These are phyloP conservation scores for Albugo candida DNA, from an alignment of 352 stramenopile genomes.

Conservation along the genomic window DNA sequence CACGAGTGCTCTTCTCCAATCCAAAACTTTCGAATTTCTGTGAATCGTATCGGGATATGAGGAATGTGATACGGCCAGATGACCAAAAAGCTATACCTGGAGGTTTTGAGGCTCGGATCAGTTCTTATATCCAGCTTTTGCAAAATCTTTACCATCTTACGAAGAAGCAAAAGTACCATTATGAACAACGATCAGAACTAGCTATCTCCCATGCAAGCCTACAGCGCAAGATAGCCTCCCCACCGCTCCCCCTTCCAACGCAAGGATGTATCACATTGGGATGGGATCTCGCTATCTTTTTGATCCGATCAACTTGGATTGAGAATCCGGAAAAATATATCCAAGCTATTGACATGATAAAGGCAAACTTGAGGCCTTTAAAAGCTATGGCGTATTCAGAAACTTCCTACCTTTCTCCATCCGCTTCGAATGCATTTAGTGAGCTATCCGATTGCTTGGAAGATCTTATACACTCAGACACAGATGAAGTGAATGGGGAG, in stretches of 20 bases:
- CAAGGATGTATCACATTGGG: constrained; percentile 72
- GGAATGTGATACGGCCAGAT: too few relatives aligned
- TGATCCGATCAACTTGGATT: constrained; percentile 41
- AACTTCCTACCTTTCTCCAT: constrained; percentile 67
- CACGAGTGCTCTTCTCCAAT: background rate
- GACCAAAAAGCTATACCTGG: constrained; percentile 8
- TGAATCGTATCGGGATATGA: too few relatives aligned
- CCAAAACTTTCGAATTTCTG: constrained; percentile 10
- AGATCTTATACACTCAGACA: constrained; percentile 15
- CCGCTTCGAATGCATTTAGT: constrained; percentile 50
- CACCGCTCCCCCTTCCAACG: constrained; percentile 53
- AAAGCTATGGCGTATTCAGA: constrained; percentile 69
- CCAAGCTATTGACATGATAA: constrained; percentile 50
- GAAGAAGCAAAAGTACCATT: constrained; percentile 64
- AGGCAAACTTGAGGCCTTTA: constrained; percentile 33
- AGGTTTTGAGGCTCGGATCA: constrained; percentile 45
- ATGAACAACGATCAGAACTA: constrained; percentile 43
- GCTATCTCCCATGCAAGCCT: constrained; percentile 31
- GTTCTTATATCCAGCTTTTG: constrained; percentile 49
- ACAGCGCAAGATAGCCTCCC: constrained; percentile 46
- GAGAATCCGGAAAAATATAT: constrained; percentile 53
- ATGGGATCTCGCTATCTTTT: constrained; percentile 54
- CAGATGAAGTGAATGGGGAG: background rate
- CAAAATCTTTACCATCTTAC: constrained; percentile 49
- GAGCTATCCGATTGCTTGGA: constrained; percentile 46